Base-by-base conservation (phyloP, 169 alveolate genomes). In the Plasmodium falciparum region DNA sequence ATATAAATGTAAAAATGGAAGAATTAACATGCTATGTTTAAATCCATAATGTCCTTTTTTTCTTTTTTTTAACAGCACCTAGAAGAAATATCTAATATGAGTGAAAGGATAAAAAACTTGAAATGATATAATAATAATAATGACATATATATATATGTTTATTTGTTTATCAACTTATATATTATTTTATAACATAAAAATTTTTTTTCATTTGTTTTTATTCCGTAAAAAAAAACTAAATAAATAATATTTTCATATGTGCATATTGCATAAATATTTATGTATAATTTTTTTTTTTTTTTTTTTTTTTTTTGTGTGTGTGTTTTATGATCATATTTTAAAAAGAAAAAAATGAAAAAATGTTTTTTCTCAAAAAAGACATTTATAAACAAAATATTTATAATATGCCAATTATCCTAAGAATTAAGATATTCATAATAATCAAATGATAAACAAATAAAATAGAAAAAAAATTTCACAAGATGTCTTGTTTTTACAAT, bases 71-170 rank as follows among this genome's bases (percentile, higher is more conserved):
- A 63, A 29, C 39, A 76, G 89, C 89, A 76, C 65, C 66, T 76
- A 69, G 76, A 76, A 52, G 89, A 76, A 76, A 76, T 76, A 13
- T 33, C 89, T 17, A 76, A 76, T 59, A 76, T 76, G 89, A 76
- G 89, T 69, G 89, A 76, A 76, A 69, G 89, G 59, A 76, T 76
- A 26, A 76, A 76, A 76, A 76, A 76, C 52, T 76, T 76, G 50
- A 76, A 76, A 65, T 76, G 59, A 58, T 26, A 65, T 15, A 49
- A 63, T 4, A 24, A 7, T 54, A 39, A 24, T 4, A 47, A 63
- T 52, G 11, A 17, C 7, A 24, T 39, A 15, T 73, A 45, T 22
- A 20, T 72, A 24, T 72, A 7, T 72, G 47, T 54, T 73, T 62
- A 24, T 56, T 56, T 5, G 20, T 26, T 45, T n/a, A 45, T 56